A percentile compares a stretch with the other conserved stretches of the same genome.
Evolutionary conservation across 2,329 filamentous ascomycete species (phyloP).

Genomic region (Decorospora gaudefroyi): DNA sequence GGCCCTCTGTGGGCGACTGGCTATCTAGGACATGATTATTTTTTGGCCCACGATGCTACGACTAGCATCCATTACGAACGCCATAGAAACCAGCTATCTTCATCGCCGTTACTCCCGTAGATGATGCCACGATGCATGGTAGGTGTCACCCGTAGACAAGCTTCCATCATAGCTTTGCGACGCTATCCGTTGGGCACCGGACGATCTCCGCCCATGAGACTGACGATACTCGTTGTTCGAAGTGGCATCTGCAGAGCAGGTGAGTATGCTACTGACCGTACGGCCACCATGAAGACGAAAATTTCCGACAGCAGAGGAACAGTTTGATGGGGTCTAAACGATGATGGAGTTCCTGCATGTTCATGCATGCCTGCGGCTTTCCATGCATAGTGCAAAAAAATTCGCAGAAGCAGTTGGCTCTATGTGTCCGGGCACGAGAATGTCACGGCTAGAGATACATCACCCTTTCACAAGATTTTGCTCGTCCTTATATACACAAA

Average conservation of each 20-base stretch:
- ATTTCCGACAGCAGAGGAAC: neutral
- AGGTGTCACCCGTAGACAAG: slow-evolving; percentile 5
- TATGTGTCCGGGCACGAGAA: slow-evolving; percentile 1
- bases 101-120: slow-evolving; percentile 5
- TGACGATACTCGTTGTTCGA: neutral
- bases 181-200: slow-evolving; percentile 1
- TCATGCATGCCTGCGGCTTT: too few relatives aligned
- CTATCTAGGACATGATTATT: slow-evolving; percentile 40
- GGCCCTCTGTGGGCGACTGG: slow-evolving; percentile 33
- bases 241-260: neutral
- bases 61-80: slow-evolving; percentile 27
- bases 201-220: neutral
- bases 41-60: slow-evolving; percentile 27
- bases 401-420: neutral
- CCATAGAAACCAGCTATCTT: slow-evolving; percentile 9
- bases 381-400: slow-evolving; percentile 4
- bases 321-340: slow-evolving; percentile 1
- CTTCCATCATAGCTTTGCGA: slow-evolving; percentile 1
- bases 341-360: too few relatives aligned
- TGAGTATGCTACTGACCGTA: slow-evolving; percentile 1
- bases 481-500: slow-evolving; percentile 1
- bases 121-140: slow-evolving; percentile 7
- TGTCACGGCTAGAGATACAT: slow-evolving; percentile 1
- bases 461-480: neutral
- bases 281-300: neutral